Conservation (phyloP, 768 basidiomycete species). For the Leccinum imitatum region DNA sequence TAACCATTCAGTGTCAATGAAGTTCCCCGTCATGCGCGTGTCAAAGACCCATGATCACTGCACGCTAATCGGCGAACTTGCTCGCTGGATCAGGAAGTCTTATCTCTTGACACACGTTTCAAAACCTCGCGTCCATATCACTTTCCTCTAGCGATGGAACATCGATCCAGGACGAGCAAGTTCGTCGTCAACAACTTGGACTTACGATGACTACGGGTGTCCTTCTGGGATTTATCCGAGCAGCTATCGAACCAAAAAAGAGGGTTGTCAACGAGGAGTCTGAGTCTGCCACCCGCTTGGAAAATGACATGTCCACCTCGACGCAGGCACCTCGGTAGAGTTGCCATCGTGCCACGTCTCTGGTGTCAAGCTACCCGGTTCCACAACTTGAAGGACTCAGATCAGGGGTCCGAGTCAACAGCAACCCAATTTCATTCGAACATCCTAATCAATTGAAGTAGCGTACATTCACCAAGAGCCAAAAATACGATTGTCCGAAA, state of each 20-base stretch:
- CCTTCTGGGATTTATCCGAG: too few relatives aligned
- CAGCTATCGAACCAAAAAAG: too few relatives aligned
- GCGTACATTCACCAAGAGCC: background rate
- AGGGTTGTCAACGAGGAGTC: background rate
- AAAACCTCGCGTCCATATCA: background rate
- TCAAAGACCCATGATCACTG: background rate
- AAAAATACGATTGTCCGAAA: background rate
- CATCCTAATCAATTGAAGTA: background rate
- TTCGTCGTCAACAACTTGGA: background rate
- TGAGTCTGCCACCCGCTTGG: background rate
- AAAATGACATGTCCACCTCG: background rate
- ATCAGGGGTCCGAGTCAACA: background rate
- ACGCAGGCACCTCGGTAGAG: background rate
- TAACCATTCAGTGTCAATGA: background rate
- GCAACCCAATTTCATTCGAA: background rate
- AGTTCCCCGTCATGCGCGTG: background rate
- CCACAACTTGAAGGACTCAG: background rate
- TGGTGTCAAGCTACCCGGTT: background rate
- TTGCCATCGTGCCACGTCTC: background rate
- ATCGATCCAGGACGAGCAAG: background rate
- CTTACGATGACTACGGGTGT: background rate
- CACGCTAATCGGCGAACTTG: background rate
- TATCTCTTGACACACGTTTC: background rate
- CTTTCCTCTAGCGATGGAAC: background rate
- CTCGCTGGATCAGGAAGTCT: background rate